Percentiles rank a stretch among this genome's conserved stretches.
Conservation (phyloP, 108 stramenopile species). For the Nitzschia sp. region DNA sequence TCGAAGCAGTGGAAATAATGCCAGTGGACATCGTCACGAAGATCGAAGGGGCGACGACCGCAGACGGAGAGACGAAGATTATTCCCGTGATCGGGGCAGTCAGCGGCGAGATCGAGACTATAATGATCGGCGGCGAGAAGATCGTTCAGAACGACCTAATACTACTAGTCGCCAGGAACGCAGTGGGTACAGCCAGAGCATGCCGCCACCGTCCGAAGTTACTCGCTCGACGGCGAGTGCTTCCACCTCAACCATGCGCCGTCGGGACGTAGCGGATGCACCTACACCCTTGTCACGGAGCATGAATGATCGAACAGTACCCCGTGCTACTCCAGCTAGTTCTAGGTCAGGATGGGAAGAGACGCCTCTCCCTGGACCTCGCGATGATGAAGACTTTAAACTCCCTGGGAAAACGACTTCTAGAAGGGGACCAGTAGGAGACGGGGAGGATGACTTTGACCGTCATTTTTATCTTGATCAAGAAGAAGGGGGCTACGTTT, state of each 20-base stretch:
- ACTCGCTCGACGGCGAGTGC: conserved; percentile 48
- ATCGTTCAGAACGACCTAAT: background rate
- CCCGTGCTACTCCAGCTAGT: background rate
- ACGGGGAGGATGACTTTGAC: conserved; percentile 76
- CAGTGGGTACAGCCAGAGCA: background rate
- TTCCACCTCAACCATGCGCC: conserved; percentile 26
- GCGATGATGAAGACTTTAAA: conserved; percentile 17
- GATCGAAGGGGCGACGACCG: background rate
- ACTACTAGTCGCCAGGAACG: background rate
- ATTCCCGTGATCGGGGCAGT: background rate
- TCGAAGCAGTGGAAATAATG: background rate
- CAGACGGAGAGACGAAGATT: background rate
- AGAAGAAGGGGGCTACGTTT: conserved; percentile 79
- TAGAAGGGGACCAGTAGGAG: background rate
- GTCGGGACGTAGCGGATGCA: conserved; percentile 18
- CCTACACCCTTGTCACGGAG: conserved; percentile 23
- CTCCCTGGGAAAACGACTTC: background rate
- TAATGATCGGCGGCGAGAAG: conserved; percentile 9
- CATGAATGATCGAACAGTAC: background rate
- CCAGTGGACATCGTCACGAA: background rate
- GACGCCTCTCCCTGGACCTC: conserved; percentile 24
- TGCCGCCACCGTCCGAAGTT: conserved; percentile 13
- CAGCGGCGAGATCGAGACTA: conserved; percentile 21
- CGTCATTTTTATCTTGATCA: conserved; percentile 86
- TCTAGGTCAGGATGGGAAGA: conserved; percentile 39